Base-by-base conservation (phyloP, 352 stramenopile species). In the Phytophthora syringae region DNA sequence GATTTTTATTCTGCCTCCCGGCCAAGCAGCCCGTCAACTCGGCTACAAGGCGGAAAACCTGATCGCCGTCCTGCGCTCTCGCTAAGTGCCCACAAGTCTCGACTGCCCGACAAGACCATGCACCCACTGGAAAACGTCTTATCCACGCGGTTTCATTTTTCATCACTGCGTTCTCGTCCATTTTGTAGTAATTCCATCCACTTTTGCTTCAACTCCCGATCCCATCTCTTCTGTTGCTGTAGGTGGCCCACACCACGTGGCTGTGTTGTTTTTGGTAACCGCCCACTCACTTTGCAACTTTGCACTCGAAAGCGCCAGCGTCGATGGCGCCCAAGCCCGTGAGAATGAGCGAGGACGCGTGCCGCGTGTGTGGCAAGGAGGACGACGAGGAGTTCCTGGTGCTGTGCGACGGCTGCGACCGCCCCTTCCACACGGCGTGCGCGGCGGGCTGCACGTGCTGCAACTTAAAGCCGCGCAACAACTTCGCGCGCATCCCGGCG, bases 341-440 rank as follows among this genome's bases (percentile, higher is more conserved):
- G n/a, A n/a, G n/a, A n/a, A 47, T 90, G 66, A 89, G 72, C 48
- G 77, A 82, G 36, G 86, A 91, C 64, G 83, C 86, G 42, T 94
- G 86, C 80, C 84, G 86, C 71, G 86, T 94, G 62, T 94, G 86
- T 52, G 79, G 79, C 44, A 84, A 79, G 37, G 81, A 89, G 28
- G 82, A 93, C 42, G 78, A 93, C 51, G 86, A 93, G 55, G 79
- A 82, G 68, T 89, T 84, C 58, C 73, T 94, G 42, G 74, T 94
- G 59, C 80, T 94, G 50, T 94, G 86, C 50, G 86, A 94, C 66
- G 81, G 86, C 21, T 94, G 86, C 57, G 86, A 94, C 59, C 73
- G 74, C 18, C 68, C 84, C 21, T 94, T 86, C 72, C 86, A 94
- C 64, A 92, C 83, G 11, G 76, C 72, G 36, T 94, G 84, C 73